Conservation (phyloP, 768 basidiomycete genomes). For the Collybia sp. region DNA sequence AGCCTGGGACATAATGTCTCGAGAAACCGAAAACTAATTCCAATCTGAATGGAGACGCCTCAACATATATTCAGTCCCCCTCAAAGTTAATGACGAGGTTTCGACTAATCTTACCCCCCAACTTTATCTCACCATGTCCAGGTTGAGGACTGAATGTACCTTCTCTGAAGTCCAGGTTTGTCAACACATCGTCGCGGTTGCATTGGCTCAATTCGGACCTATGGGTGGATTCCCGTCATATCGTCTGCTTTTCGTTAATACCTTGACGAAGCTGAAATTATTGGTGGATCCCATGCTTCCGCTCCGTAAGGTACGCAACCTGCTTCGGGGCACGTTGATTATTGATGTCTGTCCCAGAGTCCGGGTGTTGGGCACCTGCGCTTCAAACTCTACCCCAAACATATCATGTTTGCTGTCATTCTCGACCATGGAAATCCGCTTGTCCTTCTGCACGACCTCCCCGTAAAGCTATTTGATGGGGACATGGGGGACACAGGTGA, state of each 20-base stretch:
- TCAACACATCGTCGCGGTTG: constrained; percentile 21
- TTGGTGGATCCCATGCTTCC: constrained; percentile 5
- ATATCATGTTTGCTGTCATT: constrained; percentile 26
- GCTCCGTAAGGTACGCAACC: constrained; percentile 2
- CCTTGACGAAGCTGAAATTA: constrained; percentile 12
- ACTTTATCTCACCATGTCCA: constrained; percentile 8
- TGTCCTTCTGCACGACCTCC: constrained; percentile 7
- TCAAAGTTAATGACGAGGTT: constrained; percentile 9
- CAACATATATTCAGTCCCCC: constrained; percentile 16
- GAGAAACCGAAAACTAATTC: not conserved
- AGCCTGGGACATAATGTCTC: not conserved
- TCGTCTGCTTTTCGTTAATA: constrained; percentile 25
- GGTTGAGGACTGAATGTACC: constrained; percentile 10
- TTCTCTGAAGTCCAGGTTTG: constrained; percentile 19
- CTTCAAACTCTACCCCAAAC: constrained; percentile 22
- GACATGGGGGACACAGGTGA: no score
- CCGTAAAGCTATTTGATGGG: no score
- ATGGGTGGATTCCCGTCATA: constrained; percentile 11
- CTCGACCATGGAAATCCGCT: constrained; percentile 19
- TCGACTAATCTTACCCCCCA: constrained; percentile 4
- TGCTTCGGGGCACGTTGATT: constrained; percentile 7
- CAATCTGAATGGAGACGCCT: constrained; percentile 6
- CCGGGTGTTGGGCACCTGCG: constrained; percentile 27
- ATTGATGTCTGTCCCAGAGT: constrained; percentile 7
- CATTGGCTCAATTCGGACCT: constrained; percentile 11